These are phyloP conservation scores for Halenospora varia DNA, from an alignment of 495 filamentous ascomycete species.

Conservation along the genomic window DNA sequence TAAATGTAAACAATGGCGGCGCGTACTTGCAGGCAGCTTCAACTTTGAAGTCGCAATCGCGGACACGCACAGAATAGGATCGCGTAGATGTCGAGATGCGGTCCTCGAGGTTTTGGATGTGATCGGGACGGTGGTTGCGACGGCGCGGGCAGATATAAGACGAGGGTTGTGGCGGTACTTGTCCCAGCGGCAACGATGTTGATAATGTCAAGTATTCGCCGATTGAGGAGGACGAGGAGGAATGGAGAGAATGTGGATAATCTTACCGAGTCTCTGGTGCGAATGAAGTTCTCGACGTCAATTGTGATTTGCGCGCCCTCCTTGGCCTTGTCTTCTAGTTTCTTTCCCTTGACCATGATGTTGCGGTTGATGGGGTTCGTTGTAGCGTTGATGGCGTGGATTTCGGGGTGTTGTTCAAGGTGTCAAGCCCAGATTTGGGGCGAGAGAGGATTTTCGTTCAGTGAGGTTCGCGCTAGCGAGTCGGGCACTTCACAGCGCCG, in stretches of 20 bases:
- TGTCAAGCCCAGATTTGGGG: background rate
- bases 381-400: conserved; percentile 9
- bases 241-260: conserved; percentile 18
- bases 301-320: conserved; percentile 38
- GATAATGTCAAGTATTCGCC: conserved; percentile 4
- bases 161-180: conserved; percentile 5
- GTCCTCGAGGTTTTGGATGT: conserved; percentile 2
- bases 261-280: conserved; percentile 63
- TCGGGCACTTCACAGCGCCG: too few relatives aligned
- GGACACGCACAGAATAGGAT: conserved; percentile 11
- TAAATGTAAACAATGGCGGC: conserved; percentile 24
- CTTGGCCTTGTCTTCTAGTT: conserved; percentile 36
- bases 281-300: conserved; percentile 57
- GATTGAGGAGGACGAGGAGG: conserved; percentile 21
- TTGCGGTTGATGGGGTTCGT: conserved; percentile 29
- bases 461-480: background rate
- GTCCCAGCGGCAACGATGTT: background rate
- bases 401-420: background rate
- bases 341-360: conserved; percentile 45
- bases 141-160: conserved; percentile 22
- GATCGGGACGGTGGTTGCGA: conserved; percentile 18
- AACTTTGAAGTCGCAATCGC: background rate
- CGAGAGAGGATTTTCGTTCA: background rate
- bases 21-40: conserved; percentile 11
- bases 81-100: conserved; percentile 13